These are phyloP conservation scores for Schwanniomyces occidentalis DNA, from an alignment of 805 yeast species.

Conservation along the genomic window DNA sequence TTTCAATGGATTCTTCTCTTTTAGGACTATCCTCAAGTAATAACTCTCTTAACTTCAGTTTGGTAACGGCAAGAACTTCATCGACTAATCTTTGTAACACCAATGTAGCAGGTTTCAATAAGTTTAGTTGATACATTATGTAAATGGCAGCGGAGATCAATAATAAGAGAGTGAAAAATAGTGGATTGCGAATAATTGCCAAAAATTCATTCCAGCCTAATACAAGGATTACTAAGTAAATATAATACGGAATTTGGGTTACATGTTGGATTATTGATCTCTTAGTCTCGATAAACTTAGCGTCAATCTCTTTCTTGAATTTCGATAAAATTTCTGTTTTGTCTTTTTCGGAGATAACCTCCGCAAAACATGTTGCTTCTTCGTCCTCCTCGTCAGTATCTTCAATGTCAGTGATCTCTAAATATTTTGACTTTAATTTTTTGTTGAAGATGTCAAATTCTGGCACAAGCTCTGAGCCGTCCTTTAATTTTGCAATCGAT, in stretches of 20 bases:
- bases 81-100: slow-evolving; percentile 59
- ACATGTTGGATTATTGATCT: slow-evolving; percentile 77
- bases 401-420: slow-evolving; percentile 11
- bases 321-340: slow-evolving; percentile 56
- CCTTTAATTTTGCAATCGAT: slow-evolving; percentile 52
- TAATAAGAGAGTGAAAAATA: slow-evolving; percentile 66
- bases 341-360: slow-evolving; percentile 56
- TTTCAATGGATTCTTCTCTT: too few relatives aligned
- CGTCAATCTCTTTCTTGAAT: slow-evolving; percentile 75
- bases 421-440: slow-evolving; percentile 19
- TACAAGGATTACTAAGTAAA: slow-evolving; percentile 68
- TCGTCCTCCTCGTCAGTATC: slow-evolving; percentile 27
- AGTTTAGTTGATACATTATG: slow-evolving; percentile 65
- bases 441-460: slow-evolving; percentile 46
- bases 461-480: slow-evolving; percentile 60
- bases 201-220: slow-evolving; percentile 96
- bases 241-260: slow-evolving; percentile 80
- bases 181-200: slow-evolving; percentile 82
- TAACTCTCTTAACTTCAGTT: slow-evolving; percentile 58
- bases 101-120: slow-evolving; percentile 73
- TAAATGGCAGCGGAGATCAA: slow-evolving; percentile 61
- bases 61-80: slow-evolving; percentile 57
- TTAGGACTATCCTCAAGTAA: slow-evolving; percentile 63
- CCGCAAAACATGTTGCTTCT: slow-evolving; percentile 48
- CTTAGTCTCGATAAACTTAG: slow-evolving; percentile 82